Percentiles rank a stretch among this genome's conserved stretches.
phyloP scores from a whole-genome alignment of 805 yeast genomes.

The Pichia ethanolica region DNA sequence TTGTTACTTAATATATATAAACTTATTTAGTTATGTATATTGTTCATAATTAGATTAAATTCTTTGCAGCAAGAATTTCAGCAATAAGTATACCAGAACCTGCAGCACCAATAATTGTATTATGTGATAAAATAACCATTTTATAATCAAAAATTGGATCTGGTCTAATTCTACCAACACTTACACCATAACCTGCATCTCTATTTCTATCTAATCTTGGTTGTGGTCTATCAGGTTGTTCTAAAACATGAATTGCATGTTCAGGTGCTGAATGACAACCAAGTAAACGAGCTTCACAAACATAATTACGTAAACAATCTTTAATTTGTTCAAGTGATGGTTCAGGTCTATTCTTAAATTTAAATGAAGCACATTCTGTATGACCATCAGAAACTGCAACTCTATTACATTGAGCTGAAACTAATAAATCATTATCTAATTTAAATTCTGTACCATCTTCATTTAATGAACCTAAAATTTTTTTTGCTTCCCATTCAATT shows the following conservation, averaged over 20 bases:
- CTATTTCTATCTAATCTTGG: slow-evolving; percentile 96
- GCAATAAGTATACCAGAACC: slow-evolving; percentile 97
- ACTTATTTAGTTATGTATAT: neutral
- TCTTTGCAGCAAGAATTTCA: slow-evolving; percentile 75
- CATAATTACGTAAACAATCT: slow-evolving; percentile 59
- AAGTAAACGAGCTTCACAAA: slow-evolving; percentile 71
- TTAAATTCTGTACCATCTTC: slow-evolving; percentile 46
- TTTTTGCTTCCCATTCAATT: slow-evolving; percentile 96
- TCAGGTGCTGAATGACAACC: slow-evolving; percentile 91
- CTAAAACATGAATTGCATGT: slow-evolving; percentile 85
- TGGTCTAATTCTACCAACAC: slow-evolving; percentile 89
- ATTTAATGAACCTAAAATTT: slow-evolving; percentile 70
- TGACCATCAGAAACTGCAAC: slow-evolving; percentile 98
- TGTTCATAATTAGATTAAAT: slow-evolving; percentile 43
- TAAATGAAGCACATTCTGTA: slow-evolving; percentile 86
- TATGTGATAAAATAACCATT: slow-evolving; percentile 96
- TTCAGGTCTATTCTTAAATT: slow-evolving; percentile 73
- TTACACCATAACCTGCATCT: slow-evolving; percentile 88
- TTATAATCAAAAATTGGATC: slow-evolving; percentile 91
- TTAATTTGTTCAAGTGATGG: slow-evolving; percentile 82
- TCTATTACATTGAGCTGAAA: slow-evolving; percentile 94
- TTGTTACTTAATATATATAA: too few relatives aligned
- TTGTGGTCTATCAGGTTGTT: slow-evolving; percentile 91
- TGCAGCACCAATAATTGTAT: slow-evolving; percentile 97
- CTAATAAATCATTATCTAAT: slow-evolving; percentile 64